Percentiles rank a stretch among this genome's conserved stretches.
Conservation (phyloP, 139 green algal genomes). For the Volvox africanus region DNA sequence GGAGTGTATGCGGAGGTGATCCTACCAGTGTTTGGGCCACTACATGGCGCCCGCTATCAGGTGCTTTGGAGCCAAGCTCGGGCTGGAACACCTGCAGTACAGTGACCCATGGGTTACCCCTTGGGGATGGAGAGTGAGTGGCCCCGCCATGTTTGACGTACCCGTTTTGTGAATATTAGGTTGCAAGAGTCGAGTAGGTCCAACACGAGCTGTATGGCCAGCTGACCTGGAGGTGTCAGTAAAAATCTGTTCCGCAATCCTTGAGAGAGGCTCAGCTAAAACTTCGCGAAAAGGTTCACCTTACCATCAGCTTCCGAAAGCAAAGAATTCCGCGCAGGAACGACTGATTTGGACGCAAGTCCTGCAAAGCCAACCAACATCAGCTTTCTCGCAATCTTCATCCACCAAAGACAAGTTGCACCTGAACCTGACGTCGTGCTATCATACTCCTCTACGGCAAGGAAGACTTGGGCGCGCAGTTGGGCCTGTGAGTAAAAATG, state of each 20-base stretch:
- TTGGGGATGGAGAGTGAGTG: not conserved
- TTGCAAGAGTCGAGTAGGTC: conserved; percentile 37
- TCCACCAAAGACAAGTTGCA: not conserved
- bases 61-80: conserved; percentile 6
- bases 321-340: not conserved
- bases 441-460: conserved; percentile 39
- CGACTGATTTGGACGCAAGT: conserved; percentile 5
- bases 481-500: not conserved
- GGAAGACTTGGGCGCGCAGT: conserved; percentile 21
- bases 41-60: not conserved
- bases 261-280: too few species aligned
- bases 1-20: not conserved
- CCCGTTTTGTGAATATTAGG: conserved; percentile 28
- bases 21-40: not conserved
- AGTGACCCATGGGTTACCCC: too few species aligned
- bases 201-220: conserved; percentile 30
- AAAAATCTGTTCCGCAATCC: not conserved
- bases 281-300: not conserved
- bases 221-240: not conserved
- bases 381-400: not conserved
- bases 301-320: conserved; percentile 13
- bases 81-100: conserved; percentile 32
- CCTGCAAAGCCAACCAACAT: not conserved
- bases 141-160: not conserved
- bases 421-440: not conserved